Evolutionary conservation across 108 stramenopile genomes (phyloP).

Genomic region (Pseudonitzschia pungens): DNA sequence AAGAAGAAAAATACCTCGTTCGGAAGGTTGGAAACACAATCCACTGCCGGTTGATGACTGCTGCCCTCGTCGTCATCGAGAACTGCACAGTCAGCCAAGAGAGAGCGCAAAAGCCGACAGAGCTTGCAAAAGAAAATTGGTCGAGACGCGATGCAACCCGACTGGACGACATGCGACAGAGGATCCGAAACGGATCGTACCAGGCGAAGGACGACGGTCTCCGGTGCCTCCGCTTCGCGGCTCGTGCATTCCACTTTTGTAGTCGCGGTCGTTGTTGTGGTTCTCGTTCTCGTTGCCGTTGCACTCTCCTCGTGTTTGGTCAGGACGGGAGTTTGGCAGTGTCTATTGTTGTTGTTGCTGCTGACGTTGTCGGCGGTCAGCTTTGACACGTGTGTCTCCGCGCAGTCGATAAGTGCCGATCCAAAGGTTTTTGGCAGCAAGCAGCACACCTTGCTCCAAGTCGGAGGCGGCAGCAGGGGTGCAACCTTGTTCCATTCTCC

Average conservation of each 20-base stretch:
- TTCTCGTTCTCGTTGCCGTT: not conserved
- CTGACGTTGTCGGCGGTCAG: not conserved
- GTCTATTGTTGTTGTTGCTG: not conserved
- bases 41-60: not conserved
- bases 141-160: constrained; percentile 54
- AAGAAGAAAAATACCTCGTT: constrained; percentile 36
- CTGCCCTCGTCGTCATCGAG: not conserved
- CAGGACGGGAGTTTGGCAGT: not conserved
- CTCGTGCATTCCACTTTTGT: too few species aligned
- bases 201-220: not conserved
- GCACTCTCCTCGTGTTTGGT: not conserved
- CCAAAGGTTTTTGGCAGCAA: constrained; percentile 37
- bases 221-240: not conserved
- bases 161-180: constrained; percentile 23
- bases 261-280: not conserved
- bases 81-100: constrained; percentile 1
- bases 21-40: not conserved
- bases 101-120: constrained; percentile 48
- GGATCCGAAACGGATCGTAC: constrained; percentile 30
- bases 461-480: constrained; percentile 6
- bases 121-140: constrained; percentile 61
- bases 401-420: constrained; percentile 28
- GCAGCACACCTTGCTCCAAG: constrained; percentile 28
- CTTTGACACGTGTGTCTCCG: constrained; percentile 3
- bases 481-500: constrained; percentile 21